Evolutionary conservation across 495 filamentous ascomycete genomes (phyloP).

Genomic region (Neurospora sp.): DNA sequence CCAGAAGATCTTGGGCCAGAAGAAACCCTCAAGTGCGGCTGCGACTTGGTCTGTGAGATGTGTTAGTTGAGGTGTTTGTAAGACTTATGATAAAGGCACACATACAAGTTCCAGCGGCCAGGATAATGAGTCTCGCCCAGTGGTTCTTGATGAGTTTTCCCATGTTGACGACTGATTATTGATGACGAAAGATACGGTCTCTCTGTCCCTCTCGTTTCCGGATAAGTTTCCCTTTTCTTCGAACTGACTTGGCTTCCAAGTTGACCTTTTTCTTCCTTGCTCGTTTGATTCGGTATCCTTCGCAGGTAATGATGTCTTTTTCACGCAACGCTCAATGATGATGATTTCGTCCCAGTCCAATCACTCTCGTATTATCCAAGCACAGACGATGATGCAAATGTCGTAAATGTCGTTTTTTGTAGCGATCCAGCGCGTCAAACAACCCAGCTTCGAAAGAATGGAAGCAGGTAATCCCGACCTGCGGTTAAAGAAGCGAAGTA

Average conservation of each 20-base stretch:
- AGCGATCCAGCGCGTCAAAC: neutral
- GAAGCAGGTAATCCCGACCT: constrained; percentile 39
- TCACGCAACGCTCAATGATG: neutral
- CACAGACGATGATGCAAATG: neutral
- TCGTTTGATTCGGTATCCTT: neutral
- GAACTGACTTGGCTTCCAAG: neutral
- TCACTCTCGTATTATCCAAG: neutral
- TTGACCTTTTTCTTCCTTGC: neutral
- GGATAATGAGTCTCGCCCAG: constrained; percentile 85
- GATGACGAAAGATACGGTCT: constrained; percentile 1
- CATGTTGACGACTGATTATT: constrained; percentile 45
- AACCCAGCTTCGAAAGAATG: constrained; percentile 13
- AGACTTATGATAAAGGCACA: constrained; percentile 7
- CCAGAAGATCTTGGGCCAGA: constrained; percentile 99
- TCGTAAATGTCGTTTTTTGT: neutral
- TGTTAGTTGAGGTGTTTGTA: constrained; percentile 5
- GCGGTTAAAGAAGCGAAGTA: constrained; percentile 17
- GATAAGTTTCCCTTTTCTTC: neutral
- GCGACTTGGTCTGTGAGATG: constrained; percentile 62
- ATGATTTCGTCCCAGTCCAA: neutral
- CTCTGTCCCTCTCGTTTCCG: neutral
- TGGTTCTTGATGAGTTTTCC: constrained; percentile 98
- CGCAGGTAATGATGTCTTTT: neutral
- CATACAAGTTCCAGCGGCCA: constrained; percentile 77
- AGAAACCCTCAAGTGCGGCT: constrained; percentile 76